phyloP scores from a whole-genome alignment of 2,329 filamentous ascomycete genomes.

The Verticillium zaregamsianum region DNA sequence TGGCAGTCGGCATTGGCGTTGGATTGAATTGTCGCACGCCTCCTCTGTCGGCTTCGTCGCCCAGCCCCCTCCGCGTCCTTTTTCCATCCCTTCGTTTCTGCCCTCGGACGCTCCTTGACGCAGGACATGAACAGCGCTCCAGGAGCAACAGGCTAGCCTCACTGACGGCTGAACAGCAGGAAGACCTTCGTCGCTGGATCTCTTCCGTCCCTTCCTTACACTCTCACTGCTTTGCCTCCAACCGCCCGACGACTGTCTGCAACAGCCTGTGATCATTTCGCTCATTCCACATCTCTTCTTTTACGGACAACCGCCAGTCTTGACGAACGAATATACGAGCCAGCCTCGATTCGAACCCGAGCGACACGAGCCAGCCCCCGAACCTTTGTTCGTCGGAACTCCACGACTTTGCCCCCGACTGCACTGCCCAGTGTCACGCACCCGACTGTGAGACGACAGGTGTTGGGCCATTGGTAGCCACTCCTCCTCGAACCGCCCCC shows the following conservation, averaged over 20 bases:
- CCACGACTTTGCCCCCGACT: constrained; percentile 1
- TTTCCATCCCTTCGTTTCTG: not conserved
- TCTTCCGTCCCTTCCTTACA: not conserved
- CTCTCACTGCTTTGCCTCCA: not conserved
- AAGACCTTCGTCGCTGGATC: not conserved
- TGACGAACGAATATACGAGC: not conserved
- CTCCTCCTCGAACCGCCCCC: not conserved
- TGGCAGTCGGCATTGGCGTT: not conserved
- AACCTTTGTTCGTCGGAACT: not conserved
- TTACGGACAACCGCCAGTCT: not conserved
- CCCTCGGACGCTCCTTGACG: not conserved
- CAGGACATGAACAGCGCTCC: not conserved
- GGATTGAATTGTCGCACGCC: not conserved
- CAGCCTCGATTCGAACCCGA: not conserved
- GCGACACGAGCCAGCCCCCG: not conserved
- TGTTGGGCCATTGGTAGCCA: constrained; percentile 3
- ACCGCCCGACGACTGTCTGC: not conserved
- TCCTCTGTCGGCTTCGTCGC: not conserved
- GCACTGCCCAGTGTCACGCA: constrained; percentile 15
- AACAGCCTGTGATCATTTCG: not conserved
- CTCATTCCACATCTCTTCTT: not conserved
- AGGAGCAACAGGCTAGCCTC: not conserved
- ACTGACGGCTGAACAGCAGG: not conserved
- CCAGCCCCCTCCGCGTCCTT: not conserved
- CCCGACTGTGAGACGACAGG: constrained; percentile 11